Evolutionary conservation across 495 filamentous ascomycete genomes (phyloP).

Genomic region (Acidomyces sp.): DNA sequence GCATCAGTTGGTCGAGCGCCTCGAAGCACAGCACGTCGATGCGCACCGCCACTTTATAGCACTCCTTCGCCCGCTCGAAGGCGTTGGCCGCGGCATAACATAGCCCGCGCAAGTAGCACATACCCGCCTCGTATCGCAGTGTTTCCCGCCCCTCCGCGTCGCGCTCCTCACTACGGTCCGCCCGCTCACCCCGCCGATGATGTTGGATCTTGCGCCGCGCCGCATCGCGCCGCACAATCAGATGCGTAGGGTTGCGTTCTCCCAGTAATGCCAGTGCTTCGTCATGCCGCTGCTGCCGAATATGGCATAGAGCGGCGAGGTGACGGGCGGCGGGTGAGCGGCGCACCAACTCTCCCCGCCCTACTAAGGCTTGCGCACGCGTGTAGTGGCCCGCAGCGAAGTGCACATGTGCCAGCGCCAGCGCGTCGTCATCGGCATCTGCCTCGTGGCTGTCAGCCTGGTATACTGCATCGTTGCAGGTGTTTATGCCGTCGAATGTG

Average conservation of each 20-base stretch:
- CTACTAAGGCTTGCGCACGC: conserved; percentile 70
- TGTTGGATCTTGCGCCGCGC: conserved; percentile 46
- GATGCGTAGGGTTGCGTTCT: conserved; percentile 79
- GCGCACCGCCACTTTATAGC: conserved; percentile 90
- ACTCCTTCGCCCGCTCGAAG: conserved; percentile 92
- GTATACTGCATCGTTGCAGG: neutral
- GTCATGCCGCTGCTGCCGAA: conserved; percentile 77
- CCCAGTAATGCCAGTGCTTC: conserved; percentile 81
- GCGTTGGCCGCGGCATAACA: conserved; percentile 97
- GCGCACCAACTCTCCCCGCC: conserved; percentile 70
- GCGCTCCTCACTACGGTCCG: conserved; percentile 49
- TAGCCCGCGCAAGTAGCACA: conserved; percentile 89
- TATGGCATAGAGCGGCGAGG: conserved; percentile 81
- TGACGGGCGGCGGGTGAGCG: conserved; percentile 77
- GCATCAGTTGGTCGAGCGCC: conserved; percentile 94
- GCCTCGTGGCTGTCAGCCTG: conserved; percentile 9
- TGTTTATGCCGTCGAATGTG: no score
- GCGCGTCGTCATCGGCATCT: conserved; percentile 85
- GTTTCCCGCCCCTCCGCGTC: conserved; percentile 58
- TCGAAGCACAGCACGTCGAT: conserved; percentile 99
- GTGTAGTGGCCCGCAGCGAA: conserved; percentile 89
- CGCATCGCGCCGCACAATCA: conserved; percentile 53
- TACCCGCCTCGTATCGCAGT: conserved; percentile 80
- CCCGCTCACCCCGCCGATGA: conserved; percentile 34
- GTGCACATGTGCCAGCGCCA: conserved; percentile 88